phyloP scores from a whole-genome alignment of 2,329 filamentous ascomycete species.

The Hymenoscyphus scutula region DNA sequence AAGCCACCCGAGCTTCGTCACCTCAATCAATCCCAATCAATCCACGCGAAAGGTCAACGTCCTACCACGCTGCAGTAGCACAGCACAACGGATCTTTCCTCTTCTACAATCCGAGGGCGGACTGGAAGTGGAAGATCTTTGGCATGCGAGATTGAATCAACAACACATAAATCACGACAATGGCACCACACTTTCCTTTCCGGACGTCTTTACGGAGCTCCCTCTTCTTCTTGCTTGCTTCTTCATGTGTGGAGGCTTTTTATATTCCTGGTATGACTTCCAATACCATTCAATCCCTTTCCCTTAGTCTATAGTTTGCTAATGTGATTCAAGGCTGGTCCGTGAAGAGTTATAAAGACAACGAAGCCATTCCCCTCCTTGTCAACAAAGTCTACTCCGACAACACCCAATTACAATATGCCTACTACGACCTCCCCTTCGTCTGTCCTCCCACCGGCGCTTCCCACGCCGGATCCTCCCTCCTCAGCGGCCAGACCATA shows the following conservation, averaged over 20 bases:
- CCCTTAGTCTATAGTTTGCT: not conserved
- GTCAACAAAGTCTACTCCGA: slow-evolving; percentile 93
- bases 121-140: not conserved
- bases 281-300: not conserved
- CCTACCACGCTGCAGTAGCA: not conserved
- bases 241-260: slow-evolving; percentile 62
- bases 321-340: slow-evolving; percentile 65
- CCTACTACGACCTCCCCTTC: slow-evolving; percentile 84
- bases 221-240: slow-evolving; percentile 46
- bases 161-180: slow-evolving; percentile 16
- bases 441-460: slow-evolving; percentile 76
- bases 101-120: not conserved
- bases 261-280: slow-evolving; percentile 73
- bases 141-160: not conserved
- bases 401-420: slow-evolving; percentile 86
- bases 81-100: not conserved
- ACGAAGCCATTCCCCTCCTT: slow-evolving; percentile 77
- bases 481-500: slow-evolving; percentile 74
- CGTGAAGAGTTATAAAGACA: slow-evolving; percentile 73
- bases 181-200: slow-evolving; percentile 31
- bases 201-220: slow-evolving; percentile 40
- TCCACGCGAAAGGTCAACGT: not conserved
- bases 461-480: slow-evolving; percentile 60
- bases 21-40: no score
- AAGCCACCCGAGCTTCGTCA: slow-evolving; percentile 1